phyloP scores from a whole-genome alignment of 1,284 basidiomycete species.

The Ceratobasidium sp. region DNA sequence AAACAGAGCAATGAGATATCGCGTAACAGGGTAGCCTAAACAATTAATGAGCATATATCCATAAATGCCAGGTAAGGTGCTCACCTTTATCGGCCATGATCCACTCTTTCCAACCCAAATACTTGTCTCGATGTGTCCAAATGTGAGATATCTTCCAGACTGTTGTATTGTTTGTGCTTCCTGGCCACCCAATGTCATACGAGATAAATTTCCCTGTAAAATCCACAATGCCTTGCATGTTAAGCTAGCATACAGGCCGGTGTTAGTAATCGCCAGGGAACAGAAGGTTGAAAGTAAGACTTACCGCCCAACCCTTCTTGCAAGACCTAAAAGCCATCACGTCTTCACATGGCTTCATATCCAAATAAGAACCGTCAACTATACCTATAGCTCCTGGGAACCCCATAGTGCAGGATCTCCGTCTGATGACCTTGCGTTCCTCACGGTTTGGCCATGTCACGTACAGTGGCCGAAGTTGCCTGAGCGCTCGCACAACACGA shows the following conservation, averaged over 20 bases:
- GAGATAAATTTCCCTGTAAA: conserved; percentile 52
- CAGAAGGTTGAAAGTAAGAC: neutral
- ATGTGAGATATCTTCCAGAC: conserved; percentile 54
- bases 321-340: conserved; percentile 49
- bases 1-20: neutral
- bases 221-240: conserved; percentile 54
- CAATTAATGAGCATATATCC: conserved; percentile 16
- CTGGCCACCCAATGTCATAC: conserved; percentile 56
- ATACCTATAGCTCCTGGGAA: conserved; percentile 52
- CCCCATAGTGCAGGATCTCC: too few species aligned
- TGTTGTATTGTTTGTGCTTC: conserved; percentile 52
- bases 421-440: too few species aligned
- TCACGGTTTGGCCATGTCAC: conserved; percentile 48
- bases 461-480: conserved; percentile 30
- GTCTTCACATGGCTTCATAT: conserved; percentile 48
- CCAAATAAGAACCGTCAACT: conserved; percentile 52
- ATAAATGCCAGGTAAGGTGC: conserved; percentile 16
- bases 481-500: conserved; percentile 48
- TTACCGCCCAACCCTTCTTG: conserved; percentile 52
- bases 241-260: conserved; percentile 48
- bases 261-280: too few species aligned
- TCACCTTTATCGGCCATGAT: conserved; percentile 56
- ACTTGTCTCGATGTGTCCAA: conserved; percentile 51
- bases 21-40: too few species aligned
- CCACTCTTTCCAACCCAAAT: conserved; percentile 52